Evolutionary conservation across 2,329 filamentous ascomycete species (phyloP), one percentile per base, ranked within the genome.

Genomic region (Lachnellula suecica): DNA sequence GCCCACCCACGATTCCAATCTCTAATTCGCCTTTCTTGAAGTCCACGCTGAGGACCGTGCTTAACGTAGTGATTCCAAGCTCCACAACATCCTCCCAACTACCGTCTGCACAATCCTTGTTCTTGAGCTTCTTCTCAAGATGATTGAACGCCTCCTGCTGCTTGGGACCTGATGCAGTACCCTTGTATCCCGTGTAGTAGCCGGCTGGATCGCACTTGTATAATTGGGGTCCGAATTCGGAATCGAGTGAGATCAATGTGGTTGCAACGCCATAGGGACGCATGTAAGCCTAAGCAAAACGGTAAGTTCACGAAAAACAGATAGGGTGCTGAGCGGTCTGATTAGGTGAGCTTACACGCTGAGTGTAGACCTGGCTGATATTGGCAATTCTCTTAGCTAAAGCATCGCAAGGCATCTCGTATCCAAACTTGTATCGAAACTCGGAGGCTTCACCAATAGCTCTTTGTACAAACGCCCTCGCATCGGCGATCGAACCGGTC

Each of bases 1-100:
- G 92, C 25, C 91, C 93, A 61, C 94, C 94, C 49, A 97, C 94
- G 68, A 99, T 92, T 59, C 94, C 94, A 74, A 99, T 90, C 77
- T 99, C 94, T 71, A 99, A 87, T 79, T 99, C 94, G 65, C 89
- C 89, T 81, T 97, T 97, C 84, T 99, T 99, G 81, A 99, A 99
- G 72, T 99, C 94, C 72, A 97, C 96, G 74, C 93, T 97, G 60
- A 99, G 81, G 55, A 99, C 92, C 31, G 89, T 96, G 82, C 92
- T 96, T 72, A 99, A 77, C 6, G 94, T 93, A 41, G 91, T 89
- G 72, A 99, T 99, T 53, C 90, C 94, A 66, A 97, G 81, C 79
- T 99, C 94, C 45, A 99, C 93, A 44, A 99, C 94, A 56, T 99
- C 94, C 73, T 96, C 90, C 94, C 94, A 99, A 68, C 78, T 86